Conservation (phyloP, 2,329 filamentous ascomycete genomes). For the Trichoderma simmonsii region DNA sequence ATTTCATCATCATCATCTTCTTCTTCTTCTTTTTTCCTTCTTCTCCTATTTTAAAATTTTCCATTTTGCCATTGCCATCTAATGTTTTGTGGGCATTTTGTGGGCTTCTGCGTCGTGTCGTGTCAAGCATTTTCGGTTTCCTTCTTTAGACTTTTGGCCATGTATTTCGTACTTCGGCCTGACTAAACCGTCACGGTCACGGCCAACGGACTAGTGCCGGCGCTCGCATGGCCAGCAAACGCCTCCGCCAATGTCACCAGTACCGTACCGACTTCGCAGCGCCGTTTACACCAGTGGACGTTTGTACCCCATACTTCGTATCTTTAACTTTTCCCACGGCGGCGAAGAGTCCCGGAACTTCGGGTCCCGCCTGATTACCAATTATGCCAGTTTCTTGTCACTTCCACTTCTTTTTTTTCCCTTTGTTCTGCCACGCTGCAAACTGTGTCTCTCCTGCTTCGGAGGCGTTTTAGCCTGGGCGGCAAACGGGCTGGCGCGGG, state of each 20-base stretch:
- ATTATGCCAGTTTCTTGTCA: not conserved
- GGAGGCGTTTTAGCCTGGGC: slow-evolving; percentile 9
- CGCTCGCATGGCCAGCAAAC: not conserved
- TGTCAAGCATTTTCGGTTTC: not conserved
- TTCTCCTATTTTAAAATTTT: too few species aligned
- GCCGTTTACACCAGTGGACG: not conserved
- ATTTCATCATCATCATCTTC: too few species aligned
- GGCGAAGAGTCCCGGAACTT: not conserved
- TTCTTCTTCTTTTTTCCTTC: too few species aligned
- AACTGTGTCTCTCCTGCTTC: not conserved
- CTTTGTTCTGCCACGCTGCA: not conserved
- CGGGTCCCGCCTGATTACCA: slow-evolving; percentile 4
- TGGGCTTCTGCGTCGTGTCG: not conserved
- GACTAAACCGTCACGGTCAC: not conserved
- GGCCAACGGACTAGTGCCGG: not conserved
- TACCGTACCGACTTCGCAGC: not conserved
- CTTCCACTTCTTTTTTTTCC: not conserved
- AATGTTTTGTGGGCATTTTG: not conserved
- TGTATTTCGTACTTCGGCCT: not conserved
- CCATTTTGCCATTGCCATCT: not conserved
- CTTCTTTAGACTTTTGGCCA: not conserved
- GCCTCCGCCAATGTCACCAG: not conserved
- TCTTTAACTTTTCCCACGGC: slow-evolving; percentile 1
- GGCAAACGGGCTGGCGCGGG: slow-evolving; percentile 2
- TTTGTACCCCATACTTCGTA: slow-evolving; percentile 6